Evolutionary conservation across 306 rosid genomes (phyloP).

Genomic region (Ziziphus jujuba): DNA sequence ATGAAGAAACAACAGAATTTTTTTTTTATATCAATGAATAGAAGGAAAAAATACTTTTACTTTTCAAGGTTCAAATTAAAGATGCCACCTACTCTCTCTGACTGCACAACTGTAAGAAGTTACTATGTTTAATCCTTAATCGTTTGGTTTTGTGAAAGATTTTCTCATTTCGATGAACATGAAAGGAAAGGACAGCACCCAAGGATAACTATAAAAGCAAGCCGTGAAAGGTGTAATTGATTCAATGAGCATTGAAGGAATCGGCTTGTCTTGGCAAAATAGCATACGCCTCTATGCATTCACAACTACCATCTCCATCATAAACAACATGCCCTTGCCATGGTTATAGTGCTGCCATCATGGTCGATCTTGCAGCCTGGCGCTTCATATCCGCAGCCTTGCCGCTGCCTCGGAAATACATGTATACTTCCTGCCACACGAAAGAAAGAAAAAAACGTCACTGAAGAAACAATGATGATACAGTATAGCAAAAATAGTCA

Average conservation of each 20-base stretch:
- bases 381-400: slow-evolving; percentile 69
- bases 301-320: slow-evolving; percentile 13
- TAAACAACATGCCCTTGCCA: background rate
- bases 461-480: slow-evolving; percentile 6
- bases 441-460: slow-evolving; percentile 21
- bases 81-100: background rate
- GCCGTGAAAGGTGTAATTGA: slow-evolving; percentile 17
- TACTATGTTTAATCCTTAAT: too few relatives aligned
- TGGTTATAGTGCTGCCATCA: slow-evolving; percentile 80
- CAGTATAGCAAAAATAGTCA: slow-evolving; percentile 3
- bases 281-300: slow-evolving; percentile 3
- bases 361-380: slow-evolving; percentile 74
- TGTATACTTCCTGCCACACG: slow-evolving; percentile 81
- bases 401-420: slow-evolving; percentile 96
- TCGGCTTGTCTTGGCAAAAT: slow-evolving; percentile 14
- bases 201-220: slow-evolving; percentile 4
- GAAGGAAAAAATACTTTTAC: background rate
- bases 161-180: background rate
- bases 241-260: slow-evolving; percentile 17
- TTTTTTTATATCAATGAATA: background rate
- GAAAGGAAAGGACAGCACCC: background rate
- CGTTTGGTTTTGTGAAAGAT: background rate
- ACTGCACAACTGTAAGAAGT: slow-evolving; percentile 9
- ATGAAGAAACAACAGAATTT: background rate
- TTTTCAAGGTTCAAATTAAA: background rate